A percentile compares a stretch with the other conserved stretches of the same genome.
phyloP scores from a whole-genome alignment of 2,329 filamentous ascomycete species.

The Colletotrichum cereale region DNA sequence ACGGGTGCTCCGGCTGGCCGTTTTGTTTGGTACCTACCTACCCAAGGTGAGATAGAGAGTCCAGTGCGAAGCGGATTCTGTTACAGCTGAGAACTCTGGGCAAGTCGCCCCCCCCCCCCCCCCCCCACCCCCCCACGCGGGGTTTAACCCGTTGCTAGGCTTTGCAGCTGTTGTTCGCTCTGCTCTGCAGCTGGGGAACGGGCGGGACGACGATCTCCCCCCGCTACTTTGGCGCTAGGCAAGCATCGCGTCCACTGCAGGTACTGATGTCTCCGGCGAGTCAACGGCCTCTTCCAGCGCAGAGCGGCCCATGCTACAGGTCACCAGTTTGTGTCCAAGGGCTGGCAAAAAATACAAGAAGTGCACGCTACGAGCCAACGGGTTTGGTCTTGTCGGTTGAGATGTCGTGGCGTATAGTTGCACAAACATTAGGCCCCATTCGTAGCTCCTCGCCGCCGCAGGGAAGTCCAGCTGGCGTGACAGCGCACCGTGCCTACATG shows the following conservation, averaged over 20 bases:
- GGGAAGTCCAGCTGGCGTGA: conserved; percentile 25
- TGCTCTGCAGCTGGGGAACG: conserved; percentile 19
- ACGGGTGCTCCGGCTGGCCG: conserved; percentile 3
- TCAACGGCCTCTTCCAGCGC: conserved; percentile 26
- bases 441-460: conserved; percentile 7
- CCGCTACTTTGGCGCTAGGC: conserved; percentile 15
- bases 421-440: background rate
- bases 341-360: conserved; percentile 6
- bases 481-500: conserved; percentile 25
- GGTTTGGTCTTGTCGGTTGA: background rate
- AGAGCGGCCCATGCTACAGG: conserved; percentile 30
- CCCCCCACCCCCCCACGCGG: too few relatives aligned
- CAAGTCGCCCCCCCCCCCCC: conserved; percentile 14
- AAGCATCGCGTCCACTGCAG: conserved; percentile 30
- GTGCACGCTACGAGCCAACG: conserved; percentile 12
- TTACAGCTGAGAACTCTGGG: conserved; percentile 30
- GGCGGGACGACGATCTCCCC: conserved; percentile 4
- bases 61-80: conserved; percentile 26
- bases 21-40: conserved; percentile 25
- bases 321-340: conserved; percentile 28
- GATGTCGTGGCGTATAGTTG: conserved; percentile 14
- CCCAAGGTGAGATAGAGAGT: background rate
- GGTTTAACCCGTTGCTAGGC: conserved; percentile 8
- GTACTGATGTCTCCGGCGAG: conserved; percentile 36
- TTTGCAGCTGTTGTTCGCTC: conserved; percentile 8